Conservation (phyloP, 441 rosid species). For the Adansonia grandidieri region DNA sequence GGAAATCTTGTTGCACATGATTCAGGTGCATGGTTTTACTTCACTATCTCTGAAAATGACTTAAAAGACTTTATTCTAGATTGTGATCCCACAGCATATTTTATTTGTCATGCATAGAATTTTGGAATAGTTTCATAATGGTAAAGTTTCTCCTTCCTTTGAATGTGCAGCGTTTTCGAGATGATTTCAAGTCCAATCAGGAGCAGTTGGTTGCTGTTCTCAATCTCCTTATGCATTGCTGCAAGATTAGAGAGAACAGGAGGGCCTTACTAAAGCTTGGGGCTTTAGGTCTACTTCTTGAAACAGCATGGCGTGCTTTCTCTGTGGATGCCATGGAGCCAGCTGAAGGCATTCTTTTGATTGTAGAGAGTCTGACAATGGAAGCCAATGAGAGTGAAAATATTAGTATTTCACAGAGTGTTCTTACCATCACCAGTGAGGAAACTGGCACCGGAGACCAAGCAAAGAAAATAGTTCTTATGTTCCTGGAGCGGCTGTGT, state of each 20-base stretch:
- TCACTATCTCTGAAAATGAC: slow-evolving; percentile 10
- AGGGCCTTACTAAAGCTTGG: slow-evolving; percentile 81
- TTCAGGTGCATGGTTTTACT: slow-evolving; percentile 62
- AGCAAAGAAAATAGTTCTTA: slow-evolving; percentile 96
- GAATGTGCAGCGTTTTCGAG: slow-evolving; percentile 68
- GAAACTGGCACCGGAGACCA: slow-evolving; percentile 90
- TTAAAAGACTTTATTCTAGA: too few relatives aligned
- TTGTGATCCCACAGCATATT: neutral
- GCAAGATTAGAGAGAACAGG: slow-evolving; percentile 94
- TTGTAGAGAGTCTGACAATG: slow-evolving; percentile 93
- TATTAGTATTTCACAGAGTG: slow-evolving; percentile 78
- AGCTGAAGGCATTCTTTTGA: slow-evolving; percentile 98
- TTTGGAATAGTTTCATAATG: neutral
- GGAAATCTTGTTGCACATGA: slow-evolving; percentile 89
- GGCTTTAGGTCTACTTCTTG: slow-evolving; percentile 96
- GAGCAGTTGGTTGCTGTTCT: slow-evolving; percentile 95
- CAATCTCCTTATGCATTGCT: slow-evolving; percentile 95
- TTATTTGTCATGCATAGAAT: neutral
- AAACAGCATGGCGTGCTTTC: slow-evolving; percentile 96
- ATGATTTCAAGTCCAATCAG: slow-evolving; percentile 95
- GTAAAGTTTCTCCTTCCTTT: neutral
- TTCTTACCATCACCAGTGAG: slow-evolving; percentile 81
- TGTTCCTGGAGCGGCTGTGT: slow-evolving; percentile 94
- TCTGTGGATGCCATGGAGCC: slow-evolving; percentile 99
- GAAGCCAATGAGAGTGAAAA: slow-evolving; percentile 96